A percentile compares a stretch with the other conserved stretches of the same genome.
phyloP scores from a whole-genome alignment of 2,329 filamentous ascomycete species.

The Fusarium hainanense region DNA sequence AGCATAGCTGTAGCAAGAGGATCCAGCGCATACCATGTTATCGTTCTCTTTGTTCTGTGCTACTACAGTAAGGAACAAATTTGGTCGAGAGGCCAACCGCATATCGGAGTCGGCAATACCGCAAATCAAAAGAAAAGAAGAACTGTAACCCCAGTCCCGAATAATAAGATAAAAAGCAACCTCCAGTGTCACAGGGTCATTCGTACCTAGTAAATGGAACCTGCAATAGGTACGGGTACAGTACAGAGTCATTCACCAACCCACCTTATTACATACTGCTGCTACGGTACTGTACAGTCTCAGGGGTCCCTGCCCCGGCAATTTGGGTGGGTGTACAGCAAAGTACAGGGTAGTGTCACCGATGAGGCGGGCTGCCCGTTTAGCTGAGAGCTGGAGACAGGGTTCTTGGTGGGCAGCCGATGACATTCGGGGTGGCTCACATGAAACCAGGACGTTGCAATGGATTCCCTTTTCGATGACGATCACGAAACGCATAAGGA shows the following conservation, averaged over 20 bases:
- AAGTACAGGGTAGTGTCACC: constrained; percentile 30
- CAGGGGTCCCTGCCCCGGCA: constrained; percentile 19
- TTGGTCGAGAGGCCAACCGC: background rate
- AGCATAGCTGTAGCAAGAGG: background rate
- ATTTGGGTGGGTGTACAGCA: constrained; percentile 11
- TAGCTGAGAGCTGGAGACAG: constrained; percentile 36
- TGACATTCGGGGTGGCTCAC: constrained; percentile 37
- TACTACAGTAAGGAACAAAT: background rate
- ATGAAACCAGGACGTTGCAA: constrained; percentile 34
- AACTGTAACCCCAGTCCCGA: background rate
- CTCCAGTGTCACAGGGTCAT: background rate
- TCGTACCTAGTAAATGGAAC: background rate
- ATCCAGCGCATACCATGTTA: background rate
- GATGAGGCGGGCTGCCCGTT: constrained; percentile 35
- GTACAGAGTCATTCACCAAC: background rate
- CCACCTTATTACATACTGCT: background rate
- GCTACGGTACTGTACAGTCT: background rate
- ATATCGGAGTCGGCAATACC: constrained; percentile 8
- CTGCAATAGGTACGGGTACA: background rate
- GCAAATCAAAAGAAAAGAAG: constrained; percentile 8
- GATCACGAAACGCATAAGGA: constrained; percentile 28
- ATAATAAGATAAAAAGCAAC: background rate
- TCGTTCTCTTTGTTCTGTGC: background rate
- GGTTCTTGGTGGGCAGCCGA: constrained; percentile 31
- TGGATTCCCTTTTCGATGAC: constrained; percentile 21